Percentiles rank a stretch among this genome's conserved stretches.
phyloP scores from a whole-genome alignment of 1,284 basidiomycete genomes.

The Apiotrichum mycotoxinovorans region DNA sequence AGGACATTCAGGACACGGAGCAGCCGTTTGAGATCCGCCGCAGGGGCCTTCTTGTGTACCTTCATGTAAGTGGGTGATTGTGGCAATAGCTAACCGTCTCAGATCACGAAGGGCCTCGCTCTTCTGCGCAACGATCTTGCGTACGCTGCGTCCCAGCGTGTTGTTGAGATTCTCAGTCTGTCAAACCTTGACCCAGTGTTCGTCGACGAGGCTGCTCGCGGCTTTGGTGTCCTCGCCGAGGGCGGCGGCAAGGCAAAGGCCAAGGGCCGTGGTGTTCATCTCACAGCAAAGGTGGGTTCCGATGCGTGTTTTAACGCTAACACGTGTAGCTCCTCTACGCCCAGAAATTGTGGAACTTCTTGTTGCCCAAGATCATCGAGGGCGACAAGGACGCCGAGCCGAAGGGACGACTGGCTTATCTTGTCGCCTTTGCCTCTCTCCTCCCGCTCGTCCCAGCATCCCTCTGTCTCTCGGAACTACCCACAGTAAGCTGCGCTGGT shows the following conservation, averaged over 20 bases:
- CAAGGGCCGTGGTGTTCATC: constrained; percentile 62
- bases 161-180: constrained; percentile 69
- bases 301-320: neutral
- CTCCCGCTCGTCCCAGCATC: constrained; percentile 76
- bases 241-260: constrained; percentile 54
- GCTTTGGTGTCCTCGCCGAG: constrained; percentile 63
- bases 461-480: constrained; percentile 64
- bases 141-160: constrained; percentile 58
- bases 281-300: constrained; percentile 64
- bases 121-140: constrained; percentile 65
- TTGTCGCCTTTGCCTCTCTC: constrained; percentile 79
- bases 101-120: constrained; percentile 76
- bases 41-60: constrained; percentile 26
- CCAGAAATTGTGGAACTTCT: constrained; percentile 73
- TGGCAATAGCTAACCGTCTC: constrained; percentile 1
- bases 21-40: constrained; percentile 22
- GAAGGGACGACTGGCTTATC: constrained; percentile 53
- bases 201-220: constrained; percentile 59
- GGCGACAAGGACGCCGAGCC: constrained; percentile 52
- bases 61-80: constrained; percentile 22
- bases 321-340: constrained; percentile 67
- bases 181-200: constrained; percentile 42
- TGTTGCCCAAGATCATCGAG: constrained; percentile 70
- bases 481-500: constrained; percentile 58
- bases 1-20: constrained; percentile 35